phyloP scores from a whole-genome alignment of 257 asterid genomes.

The Ophiorrhiza pumila region DNA sequence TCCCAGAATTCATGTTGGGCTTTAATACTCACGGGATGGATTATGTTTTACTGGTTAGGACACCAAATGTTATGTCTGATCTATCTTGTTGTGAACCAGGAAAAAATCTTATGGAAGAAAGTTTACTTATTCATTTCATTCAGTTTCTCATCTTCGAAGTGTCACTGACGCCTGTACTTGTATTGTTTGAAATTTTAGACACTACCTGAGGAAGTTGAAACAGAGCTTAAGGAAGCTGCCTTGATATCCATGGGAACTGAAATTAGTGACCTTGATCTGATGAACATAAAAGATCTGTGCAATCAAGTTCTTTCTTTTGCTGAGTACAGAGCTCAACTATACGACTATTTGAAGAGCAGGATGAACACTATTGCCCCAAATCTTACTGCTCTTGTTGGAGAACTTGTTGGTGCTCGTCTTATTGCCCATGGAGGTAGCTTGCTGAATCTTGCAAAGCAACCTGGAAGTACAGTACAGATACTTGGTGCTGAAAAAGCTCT shows the following conservation, averaged over 20 bases:
- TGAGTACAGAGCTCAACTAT: conserved; percentile 80
- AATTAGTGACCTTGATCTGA: conserved; percentile 80
- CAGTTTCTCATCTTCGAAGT: neutral
- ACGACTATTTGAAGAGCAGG: conserved; percentile 78
- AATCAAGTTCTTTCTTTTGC: conserved; percentile 79
- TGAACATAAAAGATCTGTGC: conserved; percentile 79
- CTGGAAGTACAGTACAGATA: conserved; percentile 91
- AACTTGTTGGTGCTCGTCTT: conserved; percentile 91
- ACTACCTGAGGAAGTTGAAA: conserved; percentile 71
- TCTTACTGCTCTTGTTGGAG: conserved; percentile 91
- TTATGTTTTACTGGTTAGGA: neutral
- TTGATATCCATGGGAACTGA: conserved; percentile 96
- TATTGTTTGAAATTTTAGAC: conserved; percentile 32
- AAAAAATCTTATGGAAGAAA: neutral
- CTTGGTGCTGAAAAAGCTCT: conserved; percentile 96
- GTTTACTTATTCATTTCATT: neutral
- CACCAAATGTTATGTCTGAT: neutral
- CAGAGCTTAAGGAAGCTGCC: conserved; percentile 82
- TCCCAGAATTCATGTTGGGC: neutral
- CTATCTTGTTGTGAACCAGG: neutral
- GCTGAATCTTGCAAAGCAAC: conserved; percentile 88
- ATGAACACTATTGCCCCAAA: conserved; percentile 94
- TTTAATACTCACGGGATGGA: too few species aligned
- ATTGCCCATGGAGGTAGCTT: conserved; percentile 96
- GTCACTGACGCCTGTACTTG: neutral